Evolutionary conservation across 176 grass and related monocot genomes (phyloP).

Genomic region (Bothriochloa decipiens): DNA sequence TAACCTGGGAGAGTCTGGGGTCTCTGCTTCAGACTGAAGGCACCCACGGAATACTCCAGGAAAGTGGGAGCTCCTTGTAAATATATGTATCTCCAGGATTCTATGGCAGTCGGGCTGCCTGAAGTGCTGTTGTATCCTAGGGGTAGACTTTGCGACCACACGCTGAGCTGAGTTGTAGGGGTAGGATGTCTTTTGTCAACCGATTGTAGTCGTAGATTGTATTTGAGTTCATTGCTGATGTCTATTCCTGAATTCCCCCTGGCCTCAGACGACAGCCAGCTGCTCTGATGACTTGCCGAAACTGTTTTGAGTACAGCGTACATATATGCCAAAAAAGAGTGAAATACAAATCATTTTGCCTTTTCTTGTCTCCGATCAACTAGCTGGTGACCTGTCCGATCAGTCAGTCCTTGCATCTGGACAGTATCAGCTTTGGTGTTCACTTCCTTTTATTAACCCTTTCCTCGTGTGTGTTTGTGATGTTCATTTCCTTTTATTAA

Average conservation of each 20-base stretch:
- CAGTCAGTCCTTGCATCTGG: neutral
- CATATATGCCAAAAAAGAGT: constrained; percentile 33
- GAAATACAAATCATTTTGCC: constrained; percentile 42
- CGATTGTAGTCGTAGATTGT: constrained; percentile 47
- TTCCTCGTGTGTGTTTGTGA: neutral
- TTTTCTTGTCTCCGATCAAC: too few species aligned
- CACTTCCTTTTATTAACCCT: neutral
- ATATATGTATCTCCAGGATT: constrained; percentile 64
- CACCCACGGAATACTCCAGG: neutral
- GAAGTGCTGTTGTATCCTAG: constrained; percentile 55
- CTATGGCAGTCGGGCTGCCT: constrained; percentile 26
- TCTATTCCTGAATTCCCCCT: constrained; percentile 17
- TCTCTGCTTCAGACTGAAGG: neutral
- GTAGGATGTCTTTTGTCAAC: constrained; percentile 47
- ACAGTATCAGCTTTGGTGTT: neutral
- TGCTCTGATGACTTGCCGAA: constrained; percentile 2
- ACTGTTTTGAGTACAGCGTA: constrained; percentile 48
- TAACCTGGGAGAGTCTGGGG: constrained; percentile 12
- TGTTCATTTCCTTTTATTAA: too few species aligned
- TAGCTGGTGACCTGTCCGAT: neutral
- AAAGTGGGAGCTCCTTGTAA: constrained; percentile 48
- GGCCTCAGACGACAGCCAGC: neutral
- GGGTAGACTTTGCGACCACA: constrained; percentile 40
- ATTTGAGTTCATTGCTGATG: constrained; percentile 41
- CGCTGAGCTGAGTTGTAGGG: constrained; percentile 50